Evolutionary conservation across 164 flowering plant genomes (phyloP), one percentile per base, ranked within the genome.

Genomic region (Vitis rupestris): DNA sequence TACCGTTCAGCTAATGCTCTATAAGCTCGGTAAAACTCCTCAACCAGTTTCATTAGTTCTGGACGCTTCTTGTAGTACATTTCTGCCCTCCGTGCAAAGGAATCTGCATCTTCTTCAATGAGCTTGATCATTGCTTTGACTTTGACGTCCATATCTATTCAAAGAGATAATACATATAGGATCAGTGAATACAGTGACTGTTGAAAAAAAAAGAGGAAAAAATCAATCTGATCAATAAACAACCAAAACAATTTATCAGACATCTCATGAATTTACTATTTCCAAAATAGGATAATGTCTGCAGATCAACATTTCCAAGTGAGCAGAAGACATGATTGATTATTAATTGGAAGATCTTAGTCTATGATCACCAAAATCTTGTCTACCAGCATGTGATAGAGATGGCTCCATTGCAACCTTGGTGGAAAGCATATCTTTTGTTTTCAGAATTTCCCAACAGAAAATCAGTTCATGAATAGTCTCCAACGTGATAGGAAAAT

Each of bases 61-160:
- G 98, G 98, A 0, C 98, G 88, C 74, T 92, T 90, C 76, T 86
- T 88, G 80, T 92, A 94, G 86, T 94, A 94, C 98, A 94, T 92
- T 70, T 94, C 98, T 15, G 97, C 98, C 75, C 97, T 89, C 69
- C 92, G 88, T 70, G 96, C 96, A 84, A 94, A 94, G 10, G 98
- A 85, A 82, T 94, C 98, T 10, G 94, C 97, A 82, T 94, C 98
- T 82, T 89, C 94, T 83, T 94, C 98, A 53, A 94, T 92, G 47
- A 94, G 91, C 78, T 89, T 94, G 89, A 94, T 90, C 98, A 94
- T 94, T 50, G 87, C 73, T 85, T 94, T 94, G 62, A 94, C 94
- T 76, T 88, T 90, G 65, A 76, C 66, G 75, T 94, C 98, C 90
- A 94, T 90, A 76, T 90, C 98, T 94, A 90, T 69, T 72, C 53